Percentiles rank a stretch among this genome's conserved stretches.
Conservation (phyloP, 2,329 filamentous ascomycete genomes). For the Diplodia mutila region DNA sequence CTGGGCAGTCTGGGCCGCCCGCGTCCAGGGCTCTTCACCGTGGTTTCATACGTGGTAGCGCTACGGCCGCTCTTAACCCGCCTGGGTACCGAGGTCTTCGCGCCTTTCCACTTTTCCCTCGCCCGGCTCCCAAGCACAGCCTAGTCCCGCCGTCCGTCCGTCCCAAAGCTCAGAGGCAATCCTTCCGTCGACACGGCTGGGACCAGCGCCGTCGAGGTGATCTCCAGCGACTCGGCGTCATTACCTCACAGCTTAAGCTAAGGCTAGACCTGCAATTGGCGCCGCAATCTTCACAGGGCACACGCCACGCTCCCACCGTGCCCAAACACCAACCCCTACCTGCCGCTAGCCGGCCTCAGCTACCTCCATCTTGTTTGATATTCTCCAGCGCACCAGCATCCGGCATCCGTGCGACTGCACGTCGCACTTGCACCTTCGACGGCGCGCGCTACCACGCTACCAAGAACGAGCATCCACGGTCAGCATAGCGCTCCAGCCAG, state of each 20-base stretch:
- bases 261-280: constrained; percentile 37
- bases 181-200: constrained; percentile 23
- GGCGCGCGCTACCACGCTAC: constrained; percentile 24
- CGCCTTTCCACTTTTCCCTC: constrained; percentile 25
- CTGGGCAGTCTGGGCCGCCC: constrained; percentile 25
- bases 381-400: constrained; percentile 24
- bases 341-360: constrained; percentile 37
- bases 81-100: constrained; percentile 26
- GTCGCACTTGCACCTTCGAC: constrained; percentile 24
- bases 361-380: constrained; percentile 33
- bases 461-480: constrained; percentile 12
- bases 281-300: constrained; percentile 42
- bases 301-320: constrained; percentile 21
- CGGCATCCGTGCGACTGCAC: constrained; percentile 25
- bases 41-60: constrained; percentile 26
- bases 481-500: constrained; percentile 18
- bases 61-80: constrained; percentile 25
- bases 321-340: constrained; percentile 32
- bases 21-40: constrained; percentile 24
- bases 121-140: constrained; percentile 22
- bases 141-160: constrained; percentile 23
- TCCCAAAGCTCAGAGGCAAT: constrained; percentile 21
- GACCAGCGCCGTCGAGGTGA: constrained; percentile 18
- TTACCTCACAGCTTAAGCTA: constrained; percentile 45
- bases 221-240: constrained; percentile 31